Base-by-base conservation (phyloP, 176 grass and related monocot species). In the Bolboschoenus planiculmis region DNA sequence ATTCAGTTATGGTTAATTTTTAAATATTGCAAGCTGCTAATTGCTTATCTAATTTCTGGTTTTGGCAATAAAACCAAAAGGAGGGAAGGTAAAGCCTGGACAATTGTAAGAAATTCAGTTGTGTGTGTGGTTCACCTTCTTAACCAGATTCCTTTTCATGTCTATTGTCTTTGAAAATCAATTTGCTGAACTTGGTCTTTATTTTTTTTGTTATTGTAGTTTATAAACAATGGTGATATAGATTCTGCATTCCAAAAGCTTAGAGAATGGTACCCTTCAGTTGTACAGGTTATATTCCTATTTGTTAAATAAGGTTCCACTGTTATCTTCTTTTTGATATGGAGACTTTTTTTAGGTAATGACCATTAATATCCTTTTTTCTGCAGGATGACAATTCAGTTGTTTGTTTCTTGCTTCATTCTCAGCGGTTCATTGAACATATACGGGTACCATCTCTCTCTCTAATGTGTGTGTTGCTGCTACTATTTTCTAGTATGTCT, bases 401-500 rank as follows among this genome's bases (percentile, higher is more conserved):
- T 86, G 84, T 98, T 88, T 98, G 95, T 87, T 95, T 98, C 86
- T 81, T 98, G 80, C 95, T 98, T 55, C 92, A 93, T 88, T 98
- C 92, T 82, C 95, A 98, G 85, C 90, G 85, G 63, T 98, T 98
- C 80, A 93, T 98, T 47, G 95, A 98, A 80, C 89, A 95, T 87
- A 90, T 98, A 57, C 87, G 92, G 88, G 95, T 98, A 98, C 83
- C 63, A 85, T 80, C 83, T 70, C 78, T 30, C 67, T 48, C 27
- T 67, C 61, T 75, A 50, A 15, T 50, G 59, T 37, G 65, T 84
- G 23, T 61, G 3, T 87, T 27, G 14, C 84, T 42, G 60, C 46
- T 85, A 64, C 29, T 56, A 5, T 53, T 78, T 74, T 14, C 55
- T 62, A 10, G 34, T 26, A 39, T 37, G 14, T 64, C 35, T 78